A percentile compares a stretch with the other conserved stretches of the same genome.
Conservation (phyloP, 1,284 basidiomycete species). For the Microbotryum scabiosae region DNA sequence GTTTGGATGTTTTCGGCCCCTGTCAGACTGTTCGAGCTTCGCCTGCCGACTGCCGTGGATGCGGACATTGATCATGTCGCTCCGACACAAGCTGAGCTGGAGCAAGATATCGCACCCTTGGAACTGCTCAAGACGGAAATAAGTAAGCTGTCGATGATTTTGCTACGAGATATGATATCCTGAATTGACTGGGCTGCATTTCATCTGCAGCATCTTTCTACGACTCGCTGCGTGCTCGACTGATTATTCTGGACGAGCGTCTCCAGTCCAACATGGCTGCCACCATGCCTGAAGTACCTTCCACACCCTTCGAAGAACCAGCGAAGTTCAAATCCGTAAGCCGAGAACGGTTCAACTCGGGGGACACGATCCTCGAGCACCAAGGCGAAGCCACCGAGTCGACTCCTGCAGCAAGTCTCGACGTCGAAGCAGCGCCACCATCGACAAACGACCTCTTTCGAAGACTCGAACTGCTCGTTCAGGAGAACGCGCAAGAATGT, state of each 20-base stretch:
- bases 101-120: not conserved
- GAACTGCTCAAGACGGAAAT: constrained; percentile 10
- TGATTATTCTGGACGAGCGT: not conserved
- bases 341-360: not conserved
- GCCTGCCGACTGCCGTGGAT: constrained; percentile 22
- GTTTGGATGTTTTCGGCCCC: too few relatives aligned
- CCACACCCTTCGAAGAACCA: not conserved
- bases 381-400: not conserved
- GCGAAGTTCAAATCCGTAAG: not conserved
- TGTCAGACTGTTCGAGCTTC: constrained; percentile 22
- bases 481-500: not conserved
- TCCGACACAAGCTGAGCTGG: not conserved
- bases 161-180: too few relatives aligned
- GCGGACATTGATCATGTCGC: constrained; percentile 10
- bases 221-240: not conserved
- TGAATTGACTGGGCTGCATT: not conserved
- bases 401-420: not conserved
- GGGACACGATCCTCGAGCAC: constrained; percentile 1
- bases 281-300: not conserved
- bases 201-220: constrained; percentile 8
- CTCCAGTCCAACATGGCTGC: not conserved
- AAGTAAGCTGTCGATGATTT: not conserved
- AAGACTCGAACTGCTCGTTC: not conserved
- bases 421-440: not conserved
- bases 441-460: not conserved